These are phyloP conservation scores for Aspergillus haitiensis DNA, from an alignment of 495 filamentous ascomycete species.

Conservation along the genomic window DNA sequence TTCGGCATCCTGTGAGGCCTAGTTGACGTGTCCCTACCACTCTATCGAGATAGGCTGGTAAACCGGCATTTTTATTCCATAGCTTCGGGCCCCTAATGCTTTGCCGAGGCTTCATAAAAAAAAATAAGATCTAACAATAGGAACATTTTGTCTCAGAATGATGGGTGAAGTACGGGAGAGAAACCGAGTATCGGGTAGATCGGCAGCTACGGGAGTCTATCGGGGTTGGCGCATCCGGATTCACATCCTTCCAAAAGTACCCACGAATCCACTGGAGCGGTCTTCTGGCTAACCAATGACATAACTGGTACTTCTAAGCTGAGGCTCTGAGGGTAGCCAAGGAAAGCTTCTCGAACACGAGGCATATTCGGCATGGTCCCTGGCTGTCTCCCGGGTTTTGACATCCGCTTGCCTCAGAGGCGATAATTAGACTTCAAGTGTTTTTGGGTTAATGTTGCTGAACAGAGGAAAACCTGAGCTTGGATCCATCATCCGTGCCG, in stretches of 20 bases:
- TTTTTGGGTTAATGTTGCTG: too few relatives aligned
- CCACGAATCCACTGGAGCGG: neutral
- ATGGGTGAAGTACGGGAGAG: neutral
- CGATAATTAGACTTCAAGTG: too few relatives aligned
- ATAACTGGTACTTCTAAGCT: neutral
- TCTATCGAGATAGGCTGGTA: neutral
- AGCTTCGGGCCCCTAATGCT: neutral
- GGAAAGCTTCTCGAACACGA: too few relatives aligned
- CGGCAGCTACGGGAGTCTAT: slow-evolving; percentile 2
- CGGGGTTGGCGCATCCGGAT: neutral
- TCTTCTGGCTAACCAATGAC: neutral
- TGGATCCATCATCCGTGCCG: too few relatives aligned
- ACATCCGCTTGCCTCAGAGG: too few relatives aligned
- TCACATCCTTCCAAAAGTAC: neutral
- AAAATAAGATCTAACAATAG: neutral
- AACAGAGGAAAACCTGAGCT: too few relatives aligned
- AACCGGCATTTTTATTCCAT: slow-evolving; percentile 1
- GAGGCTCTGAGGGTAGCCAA: too few relatives aligned
- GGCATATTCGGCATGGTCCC: too few relatives aligned
- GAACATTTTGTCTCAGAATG: neutral
- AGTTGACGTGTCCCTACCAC: neutral
- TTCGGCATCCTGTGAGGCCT: too few relatives aligned
- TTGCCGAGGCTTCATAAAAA: slow-evolving; percentile 1
- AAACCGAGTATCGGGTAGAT: slow-evolving; percentile 6
- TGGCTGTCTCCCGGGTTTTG: too few relatives aligned